Conservation (phyloP, 2,329 filamentous ascomycete genomes). For the Talaromyces sp. region DNA sequence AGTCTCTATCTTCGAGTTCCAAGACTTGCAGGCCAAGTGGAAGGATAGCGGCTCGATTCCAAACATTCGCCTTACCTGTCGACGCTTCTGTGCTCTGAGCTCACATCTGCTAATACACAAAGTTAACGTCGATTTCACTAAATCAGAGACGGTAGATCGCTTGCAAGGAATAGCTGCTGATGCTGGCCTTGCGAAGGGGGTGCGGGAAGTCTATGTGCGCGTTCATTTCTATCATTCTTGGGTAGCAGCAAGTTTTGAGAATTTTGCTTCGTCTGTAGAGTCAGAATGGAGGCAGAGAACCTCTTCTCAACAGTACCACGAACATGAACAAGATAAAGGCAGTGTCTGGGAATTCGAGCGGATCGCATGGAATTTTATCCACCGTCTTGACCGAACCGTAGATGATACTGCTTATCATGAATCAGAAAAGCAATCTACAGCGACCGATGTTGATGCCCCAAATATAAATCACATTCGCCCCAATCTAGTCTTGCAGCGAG, state of each 20-base stretch:
- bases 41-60: background rate
- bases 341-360: background rate
- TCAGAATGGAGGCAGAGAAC: slow-evolving; percentile 3
- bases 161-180: background rate
- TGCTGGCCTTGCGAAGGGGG: background rate
- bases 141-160: background rate
- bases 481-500: background rate
- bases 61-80: slow-evolving; percentile 4
- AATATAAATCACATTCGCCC: background rate
- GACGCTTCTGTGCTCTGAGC: slow-evolving; percentile 1
- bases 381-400: background rate
- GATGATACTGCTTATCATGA: background rate
- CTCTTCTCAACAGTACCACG: background rate
- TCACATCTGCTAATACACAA: background rate
- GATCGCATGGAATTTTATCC: background rate
- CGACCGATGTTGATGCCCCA: background rate
- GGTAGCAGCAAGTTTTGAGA: slow-evolving; percentile 3
- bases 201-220: slow-evolving; percentile 2
- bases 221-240: slow-evolving; percentile 12
- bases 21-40: background rate
- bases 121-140: background rate
- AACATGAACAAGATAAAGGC: background rate
- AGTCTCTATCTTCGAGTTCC: background rate
- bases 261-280: background rate
- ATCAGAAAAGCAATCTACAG: background rate